Percentiles rank a stretch among this genome's conserved stretches.
Conservation (phyloP, 805 yeast genomes). For the Cephaloascus albidus region DNA sequence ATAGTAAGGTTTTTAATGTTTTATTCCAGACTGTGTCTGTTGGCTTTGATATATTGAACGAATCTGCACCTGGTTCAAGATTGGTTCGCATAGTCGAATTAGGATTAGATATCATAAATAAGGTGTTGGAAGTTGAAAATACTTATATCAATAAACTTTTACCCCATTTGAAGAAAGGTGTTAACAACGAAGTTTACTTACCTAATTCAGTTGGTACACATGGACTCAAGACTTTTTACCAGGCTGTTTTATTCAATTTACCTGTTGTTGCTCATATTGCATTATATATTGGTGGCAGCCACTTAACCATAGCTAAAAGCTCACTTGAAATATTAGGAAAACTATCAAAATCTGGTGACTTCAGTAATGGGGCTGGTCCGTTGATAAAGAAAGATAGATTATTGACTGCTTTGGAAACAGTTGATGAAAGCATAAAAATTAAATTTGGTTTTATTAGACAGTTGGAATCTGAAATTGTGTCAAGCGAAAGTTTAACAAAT, state of each 20-base stretch:
- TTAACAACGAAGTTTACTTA: slow-evolving; percentile 23
- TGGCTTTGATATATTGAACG: slow-evolving; percentile 51
- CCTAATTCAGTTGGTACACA: slow-evolving; percentile 43
- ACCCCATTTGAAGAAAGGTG: slow-evolving; percentile 36
- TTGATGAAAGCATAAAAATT: slow-evolving; percentile 71
- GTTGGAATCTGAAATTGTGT: slow-evolving; percentile 33
- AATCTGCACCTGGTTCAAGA: slow-evolving; percentile 20
- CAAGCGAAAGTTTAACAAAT: slow-evolving; percentile 29
- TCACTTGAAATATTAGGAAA: slow-evolving; percentile 45
- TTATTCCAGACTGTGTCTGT: slow-evolving; percentile 47
- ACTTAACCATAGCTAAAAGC: slow-evolving; percentile 37
- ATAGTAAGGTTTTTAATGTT: slow-evolving; percentile 43
- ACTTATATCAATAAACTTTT: slow-evolving; percentile 48
- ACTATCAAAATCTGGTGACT: slow-evolving; percentile 40
- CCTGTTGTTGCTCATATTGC: slow-evolving; percentile 68
- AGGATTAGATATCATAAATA: slow-evolving; percentile 34
- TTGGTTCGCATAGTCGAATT: slow-evolving; percentile 25
- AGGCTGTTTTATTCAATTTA: slow-evolving; percentile 63
- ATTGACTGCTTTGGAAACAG: slow-evolving; percentile 60
- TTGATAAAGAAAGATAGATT: slow-evolving; percentile 48
- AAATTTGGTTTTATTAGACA: slow-evolving; percentile 67
- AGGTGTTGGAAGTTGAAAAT: slow-evolving; percentile 43
- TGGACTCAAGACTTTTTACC: slow-evolving; percentile 58
- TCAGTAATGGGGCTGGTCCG: slow-evolving; percentile 15
- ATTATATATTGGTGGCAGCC: slow-evolving; percentile 56